phyloP scores from a whole-genome alignment of 768 basidiomycete species.

The Baorangia bicolor region DNA sequence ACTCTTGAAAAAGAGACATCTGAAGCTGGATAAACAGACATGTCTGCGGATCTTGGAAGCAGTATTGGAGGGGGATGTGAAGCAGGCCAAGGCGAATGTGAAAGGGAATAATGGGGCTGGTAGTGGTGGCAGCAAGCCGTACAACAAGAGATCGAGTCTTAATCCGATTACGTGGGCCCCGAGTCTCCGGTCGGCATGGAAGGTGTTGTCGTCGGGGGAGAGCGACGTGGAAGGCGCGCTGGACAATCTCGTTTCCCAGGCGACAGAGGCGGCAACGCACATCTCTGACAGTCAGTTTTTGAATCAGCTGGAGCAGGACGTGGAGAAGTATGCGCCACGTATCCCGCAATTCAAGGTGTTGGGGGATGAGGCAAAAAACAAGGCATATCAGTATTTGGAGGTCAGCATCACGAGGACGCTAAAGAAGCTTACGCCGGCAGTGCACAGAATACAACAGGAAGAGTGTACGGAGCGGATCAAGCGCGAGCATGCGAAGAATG shows the following conservation, averaged over 20 bases:
- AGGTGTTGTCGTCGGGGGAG: background rate
- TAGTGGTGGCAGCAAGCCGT: background rate
- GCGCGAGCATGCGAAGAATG: background rate
- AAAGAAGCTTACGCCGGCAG: constrained; percentile 9
- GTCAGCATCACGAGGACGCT: background rate
- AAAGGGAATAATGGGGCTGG: background rate
- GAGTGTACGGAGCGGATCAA: background rate
- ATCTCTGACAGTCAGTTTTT: constrained; percentile 20
- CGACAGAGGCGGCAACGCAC: background rate
- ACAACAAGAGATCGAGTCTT: too few relatives aligned
- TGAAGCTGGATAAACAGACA: background rate
- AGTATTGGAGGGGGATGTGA: background rate
- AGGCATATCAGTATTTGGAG: background rate
- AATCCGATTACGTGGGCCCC: background rate
- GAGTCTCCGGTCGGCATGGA: background rate
- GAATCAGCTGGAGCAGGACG: background rate
- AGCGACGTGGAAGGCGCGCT: background rate
- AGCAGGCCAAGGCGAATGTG: constrained; percentile 1
- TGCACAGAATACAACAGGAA: constrained; percentile 10
- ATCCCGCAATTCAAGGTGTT: background rate
- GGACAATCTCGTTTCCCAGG: constrained; percentile 1
- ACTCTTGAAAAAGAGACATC: background rate
- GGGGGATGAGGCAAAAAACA: background rate
- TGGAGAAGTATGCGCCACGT: background rate
- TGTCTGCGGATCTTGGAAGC: background rate